A percentile compares a stretch with the other conserved stretches of the same genome.
phyloP scores from a whole-genome alignment of 208 protist genomes.

The Leishmania braziliensis region DNA sequence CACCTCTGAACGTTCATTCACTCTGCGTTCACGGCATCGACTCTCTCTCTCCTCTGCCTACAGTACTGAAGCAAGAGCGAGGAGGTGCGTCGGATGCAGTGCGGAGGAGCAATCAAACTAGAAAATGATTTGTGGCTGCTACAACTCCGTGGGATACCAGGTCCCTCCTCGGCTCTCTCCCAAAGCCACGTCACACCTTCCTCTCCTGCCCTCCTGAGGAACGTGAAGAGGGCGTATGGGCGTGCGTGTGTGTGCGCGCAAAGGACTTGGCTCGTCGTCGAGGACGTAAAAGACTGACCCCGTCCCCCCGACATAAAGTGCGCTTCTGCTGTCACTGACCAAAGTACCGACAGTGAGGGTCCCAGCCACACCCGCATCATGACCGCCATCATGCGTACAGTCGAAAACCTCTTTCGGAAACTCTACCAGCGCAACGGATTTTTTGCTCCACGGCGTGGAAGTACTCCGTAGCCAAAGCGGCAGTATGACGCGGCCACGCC shows the following conservation, averaged over 20 bases:
- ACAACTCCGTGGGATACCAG: too few species aligned
- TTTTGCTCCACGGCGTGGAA: background rate
- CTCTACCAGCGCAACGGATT: background rate
- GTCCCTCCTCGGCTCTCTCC: too few species aligned
- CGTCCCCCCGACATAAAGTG: background rate
- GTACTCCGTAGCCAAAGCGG: background rate
- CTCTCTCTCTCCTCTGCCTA: background rate
- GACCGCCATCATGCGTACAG: background rate
- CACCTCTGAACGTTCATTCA: background rate
- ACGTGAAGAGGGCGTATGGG: background rate
- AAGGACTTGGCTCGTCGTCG: too few species aligned
- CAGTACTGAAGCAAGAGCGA: too few species aligned
- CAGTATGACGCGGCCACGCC: background rate
- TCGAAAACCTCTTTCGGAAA: background rate
- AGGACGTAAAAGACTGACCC: background rate
- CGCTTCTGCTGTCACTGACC: background rate
- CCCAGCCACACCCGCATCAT: background rate
- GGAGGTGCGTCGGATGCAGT: too few species aligned
- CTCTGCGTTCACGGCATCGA: background rate
- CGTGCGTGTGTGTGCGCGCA: too few species aligned
- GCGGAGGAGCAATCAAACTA: too few species aligned
- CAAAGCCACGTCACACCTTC: too few species aligned
- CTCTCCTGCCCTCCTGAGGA: background rate
- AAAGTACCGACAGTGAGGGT: background rate
- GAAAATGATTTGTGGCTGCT: too few species aligned